Evolutionary conservation across 176 grass and related monocot species (phyloP).

Genomic region (Oryza coarctata): DNA sequence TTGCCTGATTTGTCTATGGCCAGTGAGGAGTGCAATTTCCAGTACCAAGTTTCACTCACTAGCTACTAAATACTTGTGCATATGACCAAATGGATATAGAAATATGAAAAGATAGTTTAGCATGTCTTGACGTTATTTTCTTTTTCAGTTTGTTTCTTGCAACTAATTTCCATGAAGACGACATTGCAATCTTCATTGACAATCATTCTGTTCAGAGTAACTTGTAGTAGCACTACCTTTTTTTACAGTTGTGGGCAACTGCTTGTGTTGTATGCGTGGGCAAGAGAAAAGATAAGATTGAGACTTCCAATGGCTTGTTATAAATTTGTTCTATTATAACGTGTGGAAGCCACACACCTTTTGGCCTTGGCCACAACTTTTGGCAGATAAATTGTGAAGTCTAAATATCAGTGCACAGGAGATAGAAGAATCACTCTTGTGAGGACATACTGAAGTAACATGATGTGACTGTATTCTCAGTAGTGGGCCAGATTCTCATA

Average conservation of each 20-base stretch:
- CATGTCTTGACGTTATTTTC: conserved; percentile 9
- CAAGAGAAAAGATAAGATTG: conserved; percentile 33
- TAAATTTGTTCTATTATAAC: conserved; percentile 30
- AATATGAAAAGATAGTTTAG: background rate
- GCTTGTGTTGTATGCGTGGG: conserved; percentile 19
- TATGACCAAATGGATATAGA: background rate
- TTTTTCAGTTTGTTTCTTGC: background rate
- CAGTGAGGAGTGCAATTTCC: background rate
- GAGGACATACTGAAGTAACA: conserved; percentile 16
- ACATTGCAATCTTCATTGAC: conserved; percentile 7
- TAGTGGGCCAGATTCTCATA: background rate
- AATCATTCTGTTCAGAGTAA: conserved; percentile 6
- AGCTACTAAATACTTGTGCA: background rate
- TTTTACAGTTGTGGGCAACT: conserved; percentile 21
- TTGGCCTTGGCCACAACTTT: conserved; percentile 48
- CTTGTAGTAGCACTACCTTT: conserved; percentile 15
- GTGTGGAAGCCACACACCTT: conserved; percentile 34
- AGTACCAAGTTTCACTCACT: background rate
- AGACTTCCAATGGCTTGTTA: conserved; percentile 19
- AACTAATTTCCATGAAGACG: conserved; percentile 3
- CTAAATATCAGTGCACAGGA: conserved; percentile 24
- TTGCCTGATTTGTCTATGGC: background rate
- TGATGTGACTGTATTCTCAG: conserved; percentile 15
- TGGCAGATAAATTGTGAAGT: conserved; percentile 27
- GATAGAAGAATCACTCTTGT: conserved; percentile 26